Base-by-base conservation (phyloP, 1,139 yeast genomes). In the Zygosaccharomyces pseudobailii region DNA sequence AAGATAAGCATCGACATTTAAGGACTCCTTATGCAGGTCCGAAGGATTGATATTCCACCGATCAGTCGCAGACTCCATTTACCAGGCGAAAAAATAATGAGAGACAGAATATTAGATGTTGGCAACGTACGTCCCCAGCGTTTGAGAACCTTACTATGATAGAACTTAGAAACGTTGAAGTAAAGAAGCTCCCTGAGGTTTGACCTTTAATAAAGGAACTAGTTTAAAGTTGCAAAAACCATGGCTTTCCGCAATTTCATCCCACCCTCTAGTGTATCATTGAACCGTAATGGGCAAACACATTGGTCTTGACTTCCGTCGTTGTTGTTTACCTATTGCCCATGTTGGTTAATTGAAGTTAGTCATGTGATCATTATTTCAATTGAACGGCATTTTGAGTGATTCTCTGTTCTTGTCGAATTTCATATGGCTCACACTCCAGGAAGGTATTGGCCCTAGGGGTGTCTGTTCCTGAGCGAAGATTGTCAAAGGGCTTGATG, bases 1-100 rank as follows among this genome's bases (percentile, higher is more conserved):
- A 32, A 30, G 13, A 48, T 32, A 38, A 28, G 41, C 34, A 25
- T 38, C 41, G n/a, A 23, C 10, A 23, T 17, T 38, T 22, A 38
- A 19, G 34, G 41, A 28, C 34, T 22, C 41, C 28, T 27, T 43
- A 19, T 47, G 31, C 31, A 51, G 38, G 30, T 45, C 51, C 19
- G 53, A 39, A 10, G 54, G 51, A 33, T 47, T 40, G 28, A 52
- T 43, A 47, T 47, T 45, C 55, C 54, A 51, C 35, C 45, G 45
- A 36, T 42, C 49, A 38, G 43, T 46, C 36, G 42, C 45, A 24
- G 49, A 39, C 42, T 50, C 42, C 43, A 48, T 47, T 38, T 24
- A 24, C 27, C 27, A 6, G 31, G 30, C 28, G 35, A 40, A 21
- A 42, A 33, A 43, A 44, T 21, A 9, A 27, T 27, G 41, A 38